A percentile compares a stretch with the other conserved stretches of the same genome.
phyloP scores from a whole-genome alignment of 768 basidiomycete genomes.

The Omphalotus guepiniiformis region DNA sequence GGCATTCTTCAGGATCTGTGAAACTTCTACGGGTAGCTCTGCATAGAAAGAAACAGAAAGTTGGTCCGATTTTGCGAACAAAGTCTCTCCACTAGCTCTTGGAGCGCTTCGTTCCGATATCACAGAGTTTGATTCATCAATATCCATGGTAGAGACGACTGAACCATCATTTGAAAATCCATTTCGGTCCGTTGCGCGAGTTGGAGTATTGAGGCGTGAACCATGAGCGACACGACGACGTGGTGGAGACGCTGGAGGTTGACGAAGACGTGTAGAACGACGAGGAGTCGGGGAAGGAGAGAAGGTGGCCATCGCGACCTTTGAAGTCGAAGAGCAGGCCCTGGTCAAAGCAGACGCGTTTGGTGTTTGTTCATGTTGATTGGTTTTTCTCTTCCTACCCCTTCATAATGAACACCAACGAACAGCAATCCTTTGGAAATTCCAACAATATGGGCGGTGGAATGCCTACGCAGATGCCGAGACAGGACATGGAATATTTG shows the following conservation, averaged over 20 bases:
- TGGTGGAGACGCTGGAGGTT: slow-evolving; percentile 22
- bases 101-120: slow-evolving; percentile 31
- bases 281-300: slow-evolving; percentile 57
- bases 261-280: slow-evolving; percentile 37
- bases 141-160: slow-evolving; percentile 57
- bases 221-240: slow-evolving; percentile 24
- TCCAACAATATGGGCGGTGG: slow-evolving; percentile 9
- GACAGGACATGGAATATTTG: slow-evolving; percentile 55
- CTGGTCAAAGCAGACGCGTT: not conserved
- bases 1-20: slow-evolving; percentile 63
- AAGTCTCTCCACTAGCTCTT: slow-evolving; percentile 33
- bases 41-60: slow-evolving; percentile 65
- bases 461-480: slow-evolving; percentile 23
- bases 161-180: too few species aligned
- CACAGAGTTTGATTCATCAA: slow-evolving; percentile 49
- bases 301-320: slow-evolving; percentile 58
- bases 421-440: not conserved
- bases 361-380: slow-evolving; percentile 4
- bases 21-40: slow-evolving; percentile 67
- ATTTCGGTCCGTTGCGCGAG: slow-evolving; percentile 27
- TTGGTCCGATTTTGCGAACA: slow-evolving; percentile 75
- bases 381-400: too few species aligned
- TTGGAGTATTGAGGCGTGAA: slow-evolving; percentile 43
- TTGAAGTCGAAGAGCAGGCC: not conserved
- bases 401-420: slow-evolving; percentile 1